Percentiles rank a stretch among this genome's conserved stretches.
Conservation (phyloP, 2,329 filamentous ascomycete genomes). For the Rhexocercosporidium sp. region DNA sequence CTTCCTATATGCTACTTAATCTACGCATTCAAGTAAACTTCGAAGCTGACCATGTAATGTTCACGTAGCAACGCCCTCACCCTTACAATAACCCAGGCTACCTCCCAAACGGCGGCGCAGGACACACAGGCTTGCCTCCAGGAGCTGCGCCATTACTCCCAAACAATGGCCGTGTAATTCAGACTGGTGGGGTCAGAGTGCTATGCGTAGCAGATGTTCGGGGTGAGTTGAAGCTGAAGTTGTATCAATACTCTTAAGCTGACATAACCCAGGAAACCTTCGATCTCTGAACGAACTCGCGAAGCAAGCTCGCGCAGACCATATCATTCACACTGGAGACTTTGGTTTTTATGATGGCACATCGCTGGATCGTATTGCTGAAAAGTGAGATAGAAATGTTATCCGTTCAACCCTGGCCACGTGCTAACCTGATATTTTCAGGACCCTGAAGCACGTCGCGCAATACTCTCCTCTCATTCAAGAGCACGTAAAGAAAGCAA, state of each 20-base stretch:
- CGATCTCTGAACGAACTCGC: constrained; percentile 95
- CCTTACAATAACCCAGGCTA: constrained; percentile 48
- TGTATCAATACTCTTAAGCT: constrained; percentile 26
- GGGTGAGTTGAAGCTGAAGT: constrained; percentile 53
- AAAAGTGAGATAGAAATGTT: constrained; percentile 71
- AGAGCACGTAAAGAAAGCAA: constrained; percentile 74
- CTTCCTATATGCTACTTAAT: neutral
- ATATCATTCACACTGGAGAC: constrained; percentile 98
- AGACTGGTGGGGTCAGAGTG: constrained; percentile 68
- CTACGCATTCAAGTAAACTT: constrained; percentile 6
- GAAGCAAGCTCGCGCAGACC: constrained; percentile 90
- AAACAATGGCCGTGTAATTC: constrained; percentile 70
- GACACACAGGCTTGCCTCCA: constrained; percentile 54
- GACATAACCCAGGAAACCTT: constrained; percentile 74
- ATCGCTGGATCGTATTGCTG: constrained; percentile 94
- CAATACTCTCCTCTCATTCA: constrained; percentile 96
- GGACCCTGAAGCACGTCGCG: constrained; percentile 96
- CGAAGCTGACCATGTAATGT: constrained; percentile 32
- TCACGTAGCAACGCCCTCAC: constrained; percentile 43
- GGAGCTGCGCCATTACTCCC: constrained; percentile 69
- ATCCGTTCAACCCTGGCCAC: constrained; percentile 19
- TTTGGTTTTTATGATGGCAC: constrained; percentile 99
- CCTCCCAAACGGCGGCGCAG: constrained; percentile 65
- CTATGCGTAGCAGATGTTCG: constrained; percentile 75
- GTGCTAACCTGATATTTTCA: constrained; percentile 47